These are phyloP conservation scores for Kondoa subrosea DNA, from an alignment of 768 basidiomycete genomes.

Conservation along the genomic window DNA sequence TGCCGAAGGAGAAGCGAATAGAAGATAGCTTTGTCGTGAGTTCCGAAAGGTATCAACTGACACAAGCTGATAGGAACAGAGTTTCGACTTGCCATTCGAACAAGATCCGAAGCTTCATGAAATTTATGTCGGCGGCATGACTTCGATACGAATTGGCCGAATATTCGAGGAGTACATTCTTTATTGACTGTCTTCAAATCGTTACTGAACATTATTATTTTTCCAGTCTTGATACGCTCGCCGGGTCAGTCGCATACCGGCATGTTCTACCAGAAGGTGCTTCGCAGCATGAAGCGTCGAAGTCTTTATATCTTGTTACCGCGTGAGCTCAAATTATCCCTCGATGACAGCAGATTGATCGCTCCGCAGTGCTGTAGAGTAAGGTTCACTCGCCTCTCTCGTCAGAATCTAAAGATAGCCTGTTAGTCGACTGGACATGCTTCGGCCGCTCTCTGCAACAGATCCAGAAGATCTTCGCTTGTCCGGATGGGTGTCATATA, in stretches of 20 bases:
- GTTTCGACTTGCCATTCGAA: not conserved
- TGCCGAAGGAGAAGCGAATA: not conserved
- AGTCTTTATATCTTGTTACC: not conserved
- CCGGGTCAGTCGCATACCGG: not conserved
- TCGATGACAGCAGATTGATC: not conserved
- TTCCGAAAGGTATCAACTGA: not conserved
- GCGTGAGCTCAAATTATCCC: not conserved
- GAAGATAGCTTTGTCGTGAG: not conserved
- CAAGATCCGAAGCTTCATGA: not conserved
- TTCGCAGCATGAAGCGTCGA: not conserved
- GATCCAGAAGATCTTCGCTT: not conserved
- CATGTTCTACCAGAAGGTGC: not conserved
- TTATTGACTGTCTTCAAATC: too few species aligned
- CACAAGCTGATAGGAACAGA: not conserved
- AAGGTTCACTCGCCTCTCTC: too few species aligned
- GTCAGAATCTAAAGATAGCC: too few species aligned
- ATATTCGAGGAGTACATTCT: not conserved
- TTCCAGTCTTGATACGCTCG: not conserved
- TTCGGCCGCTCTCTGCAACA: not conserved
- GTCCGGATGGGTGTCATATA: not conserved
- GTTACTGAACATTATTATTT: too few species aligned
- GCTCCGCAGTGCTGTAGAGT: not conserved
- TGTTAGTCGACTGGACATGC: not conserved
- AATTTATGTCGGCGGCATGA: not conserved
- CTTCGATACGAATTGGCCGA: not conserved